Conservation (phyloP, 306 rosid genomes). For the Quillaja saponaria region DNA sequence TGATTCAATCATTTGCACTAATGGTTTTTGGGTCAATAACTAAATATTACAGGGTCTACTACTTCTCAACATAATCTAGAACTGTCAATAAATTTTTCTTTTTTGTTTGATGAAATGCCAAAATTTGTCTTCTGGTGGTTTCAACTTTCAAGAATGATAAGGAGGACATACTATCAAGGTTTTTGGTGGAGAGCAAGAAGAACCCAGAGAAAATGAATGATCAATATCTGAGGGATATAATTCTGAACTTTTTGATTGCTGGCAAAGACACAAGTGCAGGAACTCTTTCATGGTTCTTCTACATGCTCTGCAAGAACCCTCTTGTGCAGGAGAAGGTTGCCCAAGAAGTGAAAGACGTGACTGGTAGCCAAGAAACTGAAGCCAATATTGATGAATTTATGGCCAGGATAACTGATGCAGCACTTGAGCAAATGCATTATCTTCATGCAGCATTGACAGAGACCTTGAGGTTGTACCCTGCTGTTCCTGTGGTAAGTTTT, state of each 20-base stretch:
- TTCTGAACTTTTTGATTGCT: slow-evolving; percentile 46
- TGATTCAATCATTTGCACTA: not conserved
- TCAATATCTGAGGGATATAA: slow-evolving; percentile 43
- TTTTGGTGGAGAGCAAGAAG: slow-evolving; percentile 44
- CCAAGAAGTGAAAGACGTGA: slow-evolving; percentile 40
- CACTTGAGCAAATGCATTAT: slow-evolving; percentile 46
- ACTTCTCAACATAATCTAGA: too few species aligned
- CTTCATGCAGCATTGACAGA: slow-evolving; percentile 55
- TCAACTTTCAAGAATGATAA: slow-evolving; percentile 30
- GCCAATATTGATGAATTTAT: slow-evolving; percentile 25
- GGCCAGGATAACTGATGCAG: slow-evolving; percentile 34
- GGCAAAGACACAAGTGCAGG: slow-evolving; percentile 51
- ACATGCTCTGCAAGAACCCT: slow-evolving; percentile 52
- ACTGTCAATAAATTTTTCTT: too few species aligned
- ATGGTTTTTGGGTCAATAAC: not conserved
- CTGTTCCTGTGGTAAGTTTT: slow-evolving; percentile 43
- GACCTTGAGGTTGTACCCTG: slow-evolving; percentile 56
- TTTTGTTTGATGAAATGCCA: not conserved
- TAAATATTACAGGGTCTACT: not conserved
- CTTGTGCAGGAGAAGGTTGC: slow-evolving; percentile 47
- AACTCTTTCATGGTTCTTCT: slow-evolving; percentile 58
- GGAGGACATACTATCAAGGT: slow-evolving; percentile 56
- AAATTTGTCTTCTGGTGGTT: not conserved
- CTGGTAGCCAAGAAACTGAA: slow-evolving; percentile 23
- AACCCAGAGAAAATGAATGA: slow-evolving; percentile 48